Base-by-base conservation (phyloP, 192 early-diverging fungal genomes). In the Blastocladiella britannica region DNA sequence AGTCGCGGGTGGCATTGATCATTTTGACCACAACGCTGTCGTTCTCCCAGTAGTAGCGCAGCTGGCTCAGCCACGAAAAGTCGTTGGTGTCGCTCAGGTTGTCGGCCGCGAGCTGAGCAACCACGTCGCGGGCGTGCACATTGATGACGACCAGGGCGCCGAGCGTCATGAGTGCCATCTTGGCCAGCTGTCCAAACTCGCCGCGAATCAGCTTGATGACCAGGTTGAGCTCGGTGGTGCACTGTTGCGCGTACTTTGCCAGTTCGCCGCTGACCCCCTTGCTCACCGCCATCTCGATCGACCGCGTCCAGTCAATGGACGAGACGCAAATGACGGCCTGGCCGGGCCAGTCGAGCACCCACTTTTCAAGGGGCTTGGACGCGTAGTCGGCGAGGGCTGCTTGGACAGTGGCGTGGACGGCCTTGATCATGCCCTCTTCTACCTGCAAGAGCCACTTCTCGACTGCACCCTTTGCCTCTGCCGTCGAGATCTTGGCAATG, bases 141-240 rank as follows among this genome's bases (percentile, higher is more conserved):
- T 96, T 79, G 69, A 97, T 94, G 6, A 94, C 97, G 56, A 99
- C 91, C 60, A 99, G 67, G 53, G 93, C 89, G 69, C 97, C 97
- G 65, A 90, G 87, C 70, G 97, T 99, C 56, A 83, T 80, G 54
- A 94, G 85, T 58, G 78, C 73, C 47, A 95, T 79, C 18, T 84
- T 61, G 0, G 75, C 65, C 62, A 97, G 69, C 58, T 97, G 91
- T 54, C 79, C 70, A 3, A 99, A 73, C 20, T 97, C 94, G 53
- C 93, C 78, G 56, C 90, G 87, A 0, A 94, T 93, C 26, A 99
- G 79, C 29, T 91, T 70, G 26, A 82, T 80, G 47, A 99, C 71
- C 26, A 82, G 78, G 37, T 76, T 69, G 31, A 86, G 78, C 7
- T 88, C 74, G 70, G 0, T 60, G 59, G 18, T 90, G 66, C n/a